These are phyloP conservation scores for Hansenula anomala DNA, from an alignment of 1,139 yeast species.

Conservation along the genomic window DNA sequence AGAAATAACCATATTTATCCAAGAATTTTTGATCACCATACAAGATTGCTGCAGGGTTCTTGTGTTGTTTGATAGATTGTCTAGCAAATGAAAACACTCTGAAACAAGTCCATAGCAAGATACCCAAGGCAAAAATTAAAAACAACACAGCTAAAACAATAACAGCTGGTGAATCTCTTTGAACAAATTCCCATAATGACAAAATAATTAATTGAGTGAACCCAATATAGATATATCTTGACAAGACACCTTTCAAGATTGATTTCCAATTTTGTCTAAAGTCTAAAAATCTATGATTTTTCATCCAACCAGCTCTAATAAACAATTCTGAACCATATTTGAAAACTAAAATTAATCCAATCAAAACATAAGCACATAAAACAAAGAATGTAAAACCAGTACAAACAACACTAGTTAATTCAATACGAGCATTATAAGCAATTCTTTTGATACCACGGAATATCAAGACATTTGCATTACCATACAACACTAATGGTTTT, in stretches of 20 bases:
- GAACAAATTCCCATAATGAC: conserved; percentile 72
- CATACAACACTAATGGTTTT: conserved; percentile 28
- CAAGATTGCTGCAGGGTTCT: conserved; percentile 73
- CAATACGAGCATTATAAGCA: conserved; percentile 63
- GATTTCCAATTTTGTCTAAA: conserved; percentile 50
- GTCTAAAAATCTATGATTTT: conserved; percentile 40
- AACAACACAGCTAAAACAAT: conserved; percentile 65
- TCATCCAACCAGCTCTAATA: conserved; percentile 37
- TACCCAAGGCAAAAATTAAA: conserved; percentile 47
- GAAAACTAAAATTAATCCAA: conserved; percentile 41
- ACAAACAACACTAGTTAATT: conserved; percentile 66
- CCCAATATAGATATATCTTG: conserved; percentile 70
- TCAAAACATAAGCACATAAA: conserved; percentile 59
- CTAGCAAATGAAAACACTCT: conserved; percentile 55
- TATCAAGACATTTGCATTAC: conserved; percentile 46
- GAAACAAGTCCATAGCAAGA: conserved; percentile 56
- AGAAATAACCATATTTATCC: conserved; percentile 70
- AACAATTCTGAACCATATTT: conserved; percentile 48
- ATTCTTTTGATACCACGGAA: conserved; percentile 74
- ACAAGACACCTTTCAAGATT: conserved; percentile 61
- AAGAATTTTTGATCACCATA: conserved; percentile 65
- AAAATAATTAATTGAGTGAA: conserved; percentile 66
- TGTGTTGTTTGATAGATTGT: conserved; percentile 45
- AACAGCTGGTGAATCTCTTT: conserved; percentile 69
- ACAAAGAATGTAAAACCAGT: conserved; percentile 77